A percentile compares a stretch with the other conserved stretches of the same genome.
phyloP scores from a whole-genome alignment of 129 eudicot genomes.

The Mikania micrantha region DNA sequence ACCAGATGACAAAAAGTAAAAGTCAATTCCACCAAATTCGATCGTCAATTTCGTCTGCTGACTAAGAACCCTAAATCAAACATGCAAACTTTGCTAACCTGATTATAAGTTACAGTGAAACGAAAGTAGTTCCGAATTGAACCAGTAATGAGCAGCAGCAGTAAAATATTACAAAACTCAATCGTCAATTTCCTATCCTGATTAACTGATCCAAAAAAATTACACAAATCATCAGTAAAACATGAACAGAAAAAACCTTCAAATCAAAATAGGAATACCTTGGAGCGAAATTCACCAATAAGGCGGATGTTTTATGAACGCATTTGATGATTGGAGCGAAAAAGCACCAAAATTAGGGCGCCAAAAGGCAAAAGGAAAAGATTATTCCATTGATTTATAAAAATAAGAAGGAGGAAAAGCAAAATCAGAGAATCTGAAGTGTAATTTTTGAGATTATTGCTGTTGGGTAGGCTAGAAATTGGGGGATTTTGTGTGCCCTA shows the following conservation, averaged over 20 bases:
- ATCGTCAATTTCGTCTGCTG: background rate
- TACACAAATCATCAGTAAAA: slow-evolving; percentile 7
- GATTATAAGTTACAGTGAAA: background rate
- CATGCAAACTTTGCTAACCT: slow-evolving; percentile 9
- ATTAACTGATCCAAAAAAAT: background rate
- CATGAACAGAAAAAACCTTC: background rate
- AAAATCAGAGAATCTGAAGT: background rate
- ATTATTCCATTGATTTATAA: background rate
- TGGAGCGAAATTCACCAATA: slow-evolving; percentile 5
- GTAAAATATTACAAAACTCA: background rate
- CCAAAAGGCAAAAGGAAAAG: background rate
- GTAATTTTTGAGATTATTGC: slow-evolving; percentile 2
- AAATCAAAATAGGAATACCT: slow-evolving; percentile 18
- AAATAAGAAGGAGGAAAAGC: background rate
- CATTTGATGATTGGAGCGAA: background rate
- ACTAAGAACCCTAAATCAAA: slow-evolving; percentile 8
- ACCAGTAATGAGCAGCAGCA: background rate
- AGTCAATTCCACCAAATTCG: background rate
- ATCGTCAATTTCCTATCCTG: background rate
- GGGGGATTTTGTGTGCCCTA: slow-evolving; percentile 20
- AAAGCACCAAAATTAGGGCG: slow-evolving; percentile 12
- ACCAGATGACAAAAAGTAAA: background rate
- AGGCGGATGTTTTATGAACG: background rate
- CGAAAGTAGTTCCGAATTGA: background rate
- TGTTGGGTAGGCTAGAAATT: slow-evolving; percentile 5